Percentiles rank a stretch among this genome's conserved stretches.
These are phyloP conservation scores for Cichorium intybus DNA, from an alignment of 140 eudicot genomes.

Conservation along the genomic window DNA sequence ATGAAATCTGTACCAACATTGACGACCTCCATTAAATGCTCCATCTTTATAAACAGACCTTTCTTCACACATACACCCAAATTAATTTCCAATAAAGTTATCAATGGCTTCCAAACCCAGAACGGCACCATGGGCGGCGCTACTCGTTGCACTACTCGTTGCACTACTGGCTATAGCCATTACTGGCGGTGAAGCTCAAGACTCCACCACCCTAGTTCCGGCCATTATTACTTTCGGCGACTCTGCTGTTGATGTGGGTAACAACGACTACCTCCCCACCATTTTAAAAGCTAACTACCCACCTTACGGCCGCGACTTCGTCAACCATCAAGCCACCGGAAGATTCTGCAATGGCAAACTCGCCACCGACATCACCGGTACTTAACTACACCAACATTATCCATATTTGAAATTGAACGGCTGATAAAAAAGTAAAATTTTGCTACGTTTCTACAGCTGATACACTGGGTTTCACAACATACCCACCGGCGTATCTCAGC, in stretches of 20 bases:
- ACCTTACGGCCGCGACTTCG: conserved; percentile 91
- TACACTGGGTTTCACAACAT: conserved; percentile 71
- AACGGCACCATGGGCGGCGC: conserved; percentile 3
- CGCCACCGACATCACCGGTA: conserved; percentile 95
- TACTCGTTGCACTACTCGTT: conserved; percentile 10
- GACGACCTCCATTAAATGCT: conserved; percentile 31
- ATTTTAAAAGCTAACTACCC: conserved; percentile 85
- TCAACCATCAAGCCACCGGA: conserved; percentile 65
- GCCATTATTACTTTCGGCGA: conserved; percentile 84
- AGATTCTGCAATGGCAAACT: conserved; percentile 96
- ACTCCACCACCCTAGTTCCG: conserved; percentile 57
- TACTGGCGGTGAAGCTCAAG: conserved; percentile 46
- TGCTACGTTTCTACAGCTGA: conserved; percentile 59
- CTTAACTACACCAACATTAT: not conserved
- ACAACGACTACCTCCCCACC: conserved; percentile 74
- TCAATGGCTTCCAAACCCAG: conserved; percentile 7
- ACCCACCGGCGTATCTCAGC: conserved; percentile 92
- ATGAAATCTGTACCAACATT: conserved; percentile 32
- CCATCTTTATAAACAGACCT: conserved; percentile 29
- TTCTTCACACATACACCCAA: conserved; percentile 5
- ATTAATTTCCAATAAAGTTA: not conserved
- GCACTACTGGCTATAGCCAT: conserved; percentile 11
- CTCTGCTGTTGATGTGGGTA: conserved; percentile 89
- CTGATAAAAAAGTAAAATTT: not conserved
- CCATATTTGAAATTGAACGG: conserved; percentile 2